phyloP scores from a whole-genome alignment of 2,329 filamentous ascomycete species.

The Coleophoma eucalyptorum region DNA sequence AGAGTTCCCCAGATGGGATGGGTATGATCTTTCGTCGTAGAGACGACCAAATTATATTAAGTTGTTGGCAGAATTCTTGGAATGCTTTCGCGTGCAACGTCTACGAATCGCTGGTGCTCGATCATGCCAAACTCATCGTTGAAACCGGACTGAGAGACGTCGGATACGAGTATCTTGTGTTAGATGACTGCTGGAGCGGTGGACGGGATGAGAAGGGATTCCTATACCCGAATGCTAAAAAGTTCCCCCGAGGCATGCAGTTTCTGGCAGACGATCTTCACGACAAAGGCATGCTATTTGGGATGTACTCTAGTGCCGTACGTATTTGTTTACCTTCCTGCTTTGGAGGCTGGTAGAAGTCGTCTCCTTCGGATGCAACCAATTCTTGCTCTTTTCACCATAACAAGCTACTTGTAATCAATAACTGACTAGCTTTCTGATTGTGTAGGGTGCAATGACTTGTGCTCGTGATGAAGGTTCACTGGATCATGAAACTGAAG shows the following conservation, averaged over 20 bases:
- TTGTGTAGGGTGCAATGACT: conserved; percentile 22
- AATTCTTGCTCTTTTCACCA: too few relatives aligned
- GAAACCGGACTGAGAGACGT: conserved; percentile 42
- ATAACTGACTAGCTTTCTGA: too few relatives aligned
- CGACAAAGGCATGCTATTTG: conserved; percentile 33
- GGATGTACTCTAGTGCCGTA: conserved; percentile 31
- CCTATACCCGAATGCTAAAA: conserved; percentile 29
- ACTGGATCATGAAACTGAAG: conserved; percentile 37
- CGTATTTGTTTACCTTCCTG: too few relatives aligned
- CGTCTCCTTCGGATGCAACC: too few relatives aligned
- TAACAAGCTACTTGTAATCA: too few relatives aligned
- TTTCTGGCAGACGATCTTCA: conserved; percentile 35
- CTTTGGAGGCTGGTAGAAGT: too few relatives aligned
- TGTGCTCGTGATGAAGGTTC: conserved; percentile 23
- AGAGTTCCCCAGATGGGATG: conserved; percentile 35
- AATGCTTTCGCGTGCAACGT: conserved; percentile 49
- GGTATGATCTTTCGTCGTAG: conserved; percentile 14
- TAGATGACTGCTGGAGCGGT: conserved; percentile 45
- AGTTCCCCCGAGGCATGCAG: conserved; percentile 37
- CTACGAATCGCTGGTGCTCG: conserved; percentile 40
- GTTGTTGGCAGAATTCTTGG: conserved; percentile 29
- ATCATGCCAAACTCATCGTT: conserved; percentile 40
- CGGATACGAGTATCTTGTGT: conserved; percentile 51
- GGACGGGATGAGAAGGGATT: conserved; percentile 27
- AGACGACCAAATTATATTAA: not conserved